phyloP scores from a whole-genome alignment of 2,329 filamentous ascomycete species.

The Fragosphaeria purpurea region DNA sequence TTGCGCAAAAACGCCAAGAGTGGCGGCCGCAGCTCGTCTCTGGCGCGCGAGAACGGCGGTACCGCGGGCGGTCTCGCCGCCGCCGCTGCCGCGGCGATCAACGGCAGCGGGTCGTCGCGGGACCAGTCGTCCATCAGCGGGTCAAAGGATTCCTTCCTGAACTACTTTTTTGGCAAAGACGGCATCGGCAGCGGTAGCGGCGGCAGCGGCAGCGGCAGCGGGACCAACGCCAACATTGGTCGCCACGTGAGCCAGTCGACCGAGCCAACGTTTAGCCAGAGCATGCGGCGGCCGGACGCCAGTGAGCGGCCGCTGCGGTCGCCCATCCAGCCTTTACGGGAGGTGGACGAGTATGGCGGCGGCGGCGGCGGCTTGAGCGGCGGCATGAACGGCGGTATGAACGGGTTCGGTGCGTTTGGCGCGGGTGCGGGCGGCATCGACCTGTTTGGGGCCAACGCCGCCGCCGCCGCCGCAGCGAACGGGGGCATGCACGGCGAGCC shows the following conservation, averaged over 20 bases:
- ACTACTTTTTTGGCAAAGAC: conserved; percentile 98
- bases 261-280: conserved; percentile 76
- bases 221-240: conserved; percentile 28
- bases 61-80: conserved; percentile 24
- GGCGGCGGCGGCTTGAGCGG: background rate
- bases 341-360: conserved; percentile 4
- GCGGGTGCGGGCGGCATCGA: conserved; percentile 7
- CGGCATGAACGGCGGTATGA: background rate
- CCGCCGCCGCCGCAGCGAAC: conserved; percentile 13
- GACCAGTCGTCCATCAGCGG: conserved; percentile 49
- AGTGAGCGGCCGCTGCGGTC: conserved; percentile 44
- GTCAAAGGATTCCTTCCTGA: conserved; percentile 84
- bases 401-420: background rate
- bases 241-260: conserved; percentile 68
- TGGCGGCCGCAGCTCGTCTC: conserved; percentile 67
- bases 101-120: conserved; percentile 40
- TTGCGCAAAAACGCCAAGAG: conserved; percentile 48
- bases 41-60: conserved; percentile 57
- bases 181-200: conserved; percentile 27
- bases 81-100: conserved; percentile 46
- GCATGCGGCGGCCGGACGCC: conserved; percentile 59
- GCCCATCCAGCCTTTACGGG: conserved; percentile 25
- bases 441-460: conserved; percentile 29
- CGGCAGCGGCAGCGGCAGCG: background rate
- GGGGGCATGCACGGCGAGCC: conserved; percentile 48